Percentiles rank a stretch among this genome's conserved stretches.
These are phyloP conservation scores for Sporisorium iseilematis-ciliati DNA, from an alignment of 1,284 basidiomycete genomes.

Conservation along the genomic window DNA sequence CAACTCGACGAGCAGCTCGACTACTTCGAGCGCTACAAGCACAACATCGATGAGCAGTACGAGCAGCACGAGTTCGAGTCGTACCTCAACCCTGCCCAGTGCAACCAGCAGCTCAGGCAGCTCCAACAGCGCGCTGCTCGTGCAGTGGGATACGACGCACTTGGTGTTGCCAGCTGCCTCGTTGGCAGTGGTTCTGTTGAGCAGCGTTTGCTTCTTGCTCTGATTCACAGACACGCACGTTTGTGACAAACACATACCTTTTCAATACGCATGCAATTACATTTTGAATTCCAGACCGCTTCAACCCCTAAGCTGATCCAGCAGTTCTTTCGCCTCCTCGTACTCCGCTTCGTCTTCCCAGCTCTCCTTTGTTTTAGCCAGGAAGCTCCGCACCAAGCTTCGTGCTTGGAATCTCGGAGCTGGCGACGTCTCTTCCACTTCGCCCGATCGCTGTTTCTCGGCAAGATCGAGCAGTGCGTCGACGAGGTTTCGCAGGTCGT, in stretches of 20 bases:
- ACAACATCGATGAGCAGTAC: conserved; percentile 3
- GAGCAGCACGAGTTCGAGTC: not conserved
- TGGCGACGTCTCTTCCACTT: conserved; percentile 42
- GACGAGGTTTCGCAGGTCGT: conserved; percentile 72
- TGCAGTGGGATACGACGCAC: conserved; percentile 10
- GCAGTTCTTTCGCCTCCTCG: conserved; percentile 75
- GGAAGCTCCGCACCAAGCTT: conserved; percentile 87
- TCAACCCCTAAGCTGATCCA: conserved; percentile 43
- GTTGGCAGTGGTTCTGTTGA: conserved; percentile 22
- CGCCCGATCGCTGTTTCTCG: conserved; percentile 60
- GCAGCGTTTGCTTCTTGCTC: conserved; percentile 48
- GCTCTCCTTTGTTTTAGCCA: conserved; percentile 76
- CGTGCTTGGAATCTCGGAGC: conserved; percentile 86
- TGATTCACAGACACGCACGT: conserved; percentile 9
- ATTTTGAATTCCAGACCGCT: not conserved
- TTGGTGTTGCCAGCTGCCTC: conserved; percentile 15
- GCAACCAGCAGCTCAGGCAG: conserved; percentile 12
- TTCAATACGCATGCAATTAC: conserved; percentile 7
- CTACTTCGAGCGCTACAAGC: too few relatives aligned
- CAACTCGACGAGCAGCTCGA: conserved; percentile 11
- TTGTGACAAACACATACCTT: not conserved
- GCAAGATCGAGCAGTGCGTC: conserved; percentile 84
- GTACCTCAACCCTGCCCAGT: conserved; percentile 1
- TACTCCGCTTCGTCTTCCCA: conserved; percentile 91
- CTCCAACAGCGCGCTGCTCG: conserved; percentile 12